A percentile compares a stretch with the other conserved stretches of the same genome.
These are phyloP conservation scores for Boletales sp. DNA, from an alignment of 768 basidiomycete species.

Conservation along the genomic window DNA sequence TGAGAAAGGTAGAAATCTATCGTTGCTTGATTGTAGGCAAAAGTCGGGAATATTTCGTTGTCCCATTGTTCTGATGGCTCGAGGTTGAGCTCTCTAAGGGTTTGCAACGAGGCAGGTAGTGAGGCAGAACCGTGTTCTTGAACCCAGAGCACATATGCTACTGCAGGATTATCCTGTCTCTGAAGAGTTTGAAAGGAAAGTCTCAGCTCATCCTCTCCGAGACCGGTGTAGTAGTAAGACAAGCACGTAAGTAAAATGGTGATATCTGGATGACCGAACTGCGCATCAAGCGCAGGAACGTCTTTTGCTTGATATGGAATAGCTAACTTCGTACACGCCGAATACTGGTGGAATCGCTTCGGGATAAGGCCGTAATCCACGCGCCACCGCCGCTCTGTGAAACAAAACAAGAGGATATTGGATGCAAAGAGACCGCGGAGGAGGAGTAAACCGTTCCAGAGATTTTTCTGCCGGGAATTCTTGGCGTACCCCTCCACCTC, in stretches of 20 bases:
- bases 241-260: conserved; percentile 26
- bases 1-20: conserved; percentile 16
- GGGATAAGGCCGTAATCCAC: conserved; percentile 29
- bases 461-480: no score
- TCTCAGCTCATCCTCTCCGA: conserved; percentile 1
- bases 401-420: conserved; percentile 21
- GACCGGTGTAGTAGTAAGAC: neutral
- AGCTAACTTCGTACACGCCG: conserved; percentile 10
- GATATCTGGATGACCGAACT: conserved; percentile 38
- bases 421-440: conserved; percentile 29
- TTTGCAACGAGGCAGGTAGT: neutral
- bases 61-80: conserved; percentile 1
- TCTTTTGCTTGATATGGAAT: conserved; percentile 37
- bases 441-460: conserved; percentile 14
- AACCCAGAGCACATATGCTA: neutral
- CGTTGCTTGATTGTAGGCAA: neutral
- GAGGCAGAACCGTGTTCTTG: neutral
- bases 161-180: neutral
- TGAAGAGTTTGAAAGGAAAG: neutral
- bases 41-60: neutral
- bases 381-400: conserved; percentile 30
- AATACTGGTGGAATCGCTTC: no score
- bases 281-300: conserved; percentile 25
- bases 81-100: neutral
- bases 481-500: conserved; percentile 1